Conservation (phyloP, 352 stramenopile genomes). For the Phytophthora kernoviae region DNA sequence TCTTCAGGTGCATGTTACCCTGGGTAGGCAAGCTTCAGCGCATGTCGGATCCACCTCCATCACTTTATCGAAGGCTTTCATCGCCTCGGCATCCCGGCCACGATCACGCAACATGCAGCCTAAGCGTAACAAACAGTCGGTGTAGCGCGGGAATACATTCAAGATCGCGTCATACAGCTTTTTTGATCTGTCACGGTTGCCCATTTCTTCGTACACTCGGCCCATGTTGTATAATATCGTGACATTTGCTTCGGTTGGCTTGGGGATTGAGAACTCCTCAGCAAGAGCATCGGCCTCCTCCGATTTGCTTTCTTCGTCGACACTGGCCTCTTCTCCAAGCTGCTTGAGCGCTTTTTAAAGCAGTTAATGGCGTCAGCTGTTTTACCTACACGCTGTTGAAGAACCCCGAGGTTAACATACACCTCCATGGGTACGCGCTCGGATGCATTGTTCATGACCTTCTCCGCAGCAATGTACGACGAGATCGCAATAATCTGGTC, state of each 20-base stretch:
- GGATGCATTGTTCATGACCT: constrained; percentile 85
- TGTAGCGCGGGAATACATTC: constrained; percentile 93
- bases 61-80: constrained; percentile 94
- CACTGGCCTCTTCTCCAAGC: constrained; percentile 41
- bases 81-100: constrained; percentile 88
- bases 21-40: constrained; percentile 93
- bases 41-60: constrained; percentile 91
- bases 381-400: constrained; percentile 88
- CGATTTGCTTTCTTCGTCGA: constrained; percentile 44
- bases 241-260: constrained; percentile 79
- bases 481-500: constrained; percentile 90
- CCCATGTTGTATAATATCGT: constrained; percentile 97
- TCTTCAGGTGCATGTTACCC: constrained; percentile 95
- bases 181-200: constrained; percentile 89
- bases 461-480: constrained; percentile 89
- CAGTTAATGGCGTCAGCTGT: constrained; percentile 90
- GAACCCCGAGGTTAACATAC: constrained; percentile 83
- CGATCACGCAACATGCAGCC: constrained; percentile 94
- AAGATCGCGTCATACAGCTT: constrained; percentile 95
- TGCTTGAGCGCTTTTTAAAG: constrained; percentile 87
- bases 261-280: constrained; percentile 45
- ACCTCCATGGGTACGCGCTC: constrained; percentile 84
- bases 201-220: constrained; percentile 93
- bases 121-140: constrained; percentile 93
- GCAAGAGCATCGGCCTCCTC: constrained; percentile 43